Base-by-base conservation (phyloP, 257 asterid species). In the Parsonsia alboflavescens region DNA sequence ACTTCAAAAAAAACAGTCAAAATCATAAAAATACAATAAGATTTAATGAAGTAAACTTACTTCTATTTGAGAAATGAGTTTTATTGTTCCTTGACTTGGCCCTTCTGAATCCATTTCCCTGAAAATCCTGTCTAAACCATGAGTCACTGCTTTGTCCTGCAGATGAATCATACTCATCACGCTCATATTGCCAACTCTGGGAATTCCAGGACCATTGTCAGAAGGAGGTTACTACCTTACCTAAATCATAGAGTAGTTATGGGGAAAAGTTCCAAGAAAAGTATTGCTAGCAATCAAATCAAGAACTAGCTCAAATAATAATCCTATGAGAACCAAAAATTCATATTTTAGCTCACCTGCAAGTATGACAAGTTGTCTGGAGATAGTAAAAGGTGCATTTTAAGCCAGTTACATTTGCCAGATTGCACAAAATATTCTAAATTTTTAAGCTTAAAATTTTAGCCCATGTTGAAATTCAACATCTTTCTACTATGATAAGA, bases 121-220 rank as follows among this genome's bases (percentile, higher is more conserved):
- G 74, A 80, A 82, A 82, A 82, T 76, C 86, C 56, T 88, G 86
- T 80, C 90, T 82, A 81, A 82, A 94, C 97, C 97, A 92, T 59
- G 90, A 81, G 75, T 71, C 70, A 52, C 70, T 82, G 80, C 70
- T 65, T 65, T 0, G 83, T 41, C 85, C 84, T 48, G 86, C 68
- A 66, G 90, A 86, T 74, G 83, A 82, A 30, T 86, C 83, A 75
- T 69, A 52, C 19, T 90, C 92, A 11, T 85, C 88, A 72, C 72
- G 52, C 12, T 83, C 86, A 17, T 75, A 61, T 70, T 79, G 82
- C 93, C 86, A 86, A 70, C 84, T 78, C 98, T 93, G 90, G 24
- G 24, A 7, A 46, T 39, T 9, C 19, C 24, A 63, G 66, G 36
- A 30, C 33, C 52, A 36, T 61, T 2, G 41, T 70, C 33, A 70